Conservation (phyloP, 108 stramenopile genomes). For the Pseudonitzschia delicatissima region DNA sequence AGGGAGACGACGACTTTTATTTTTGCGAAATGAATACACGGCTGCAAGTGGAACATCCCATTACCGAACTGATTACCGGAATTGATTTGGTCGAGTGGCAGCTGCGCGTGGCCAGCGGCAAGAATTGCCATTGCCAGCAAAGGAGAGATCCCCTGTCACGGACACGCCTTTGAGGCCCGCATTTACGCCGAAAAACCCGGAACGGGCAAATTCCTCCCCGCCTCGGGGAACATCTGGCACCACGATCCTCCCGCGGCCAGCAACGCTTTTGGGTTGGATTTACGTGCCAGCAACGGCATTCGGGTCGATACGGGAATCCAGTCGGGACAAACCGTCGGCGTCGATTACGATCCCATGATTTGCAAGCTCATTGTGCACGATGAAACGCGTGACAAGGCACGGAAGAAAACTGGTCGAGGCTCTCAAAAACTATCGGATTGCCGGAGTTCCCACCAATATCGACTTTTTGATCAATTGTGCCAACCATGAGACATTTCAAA, state of each 20-base stretch:
- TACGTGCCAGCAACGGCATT: too few relatives aligned
- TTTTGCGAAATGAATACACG: conserved; percentile 99
- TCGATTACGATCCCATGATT: conserved; percentile 98
- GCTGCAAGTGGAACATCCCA: conserved; percentile 96
- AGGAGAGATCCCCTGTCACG: conserved; percentile 36
- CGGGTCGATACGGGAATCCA: conserved; percentile 92
- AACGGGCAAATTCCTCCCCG: conserved; percentile 84
- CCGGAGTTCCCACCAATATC: conserved; percentile 86
- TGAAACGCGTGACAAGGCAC: conserved; percentile 43
- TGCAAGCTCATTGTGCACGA: conserved; percentile 89
- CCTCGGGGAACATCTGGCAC: conserved; percentile 68
- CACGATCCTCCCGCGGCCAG: conserved; percentile 18
- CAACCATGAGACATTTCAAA: conserved; percentile 62
- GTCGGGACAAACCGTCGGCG: conserved; percentile 79
- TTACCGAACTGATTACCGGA: conserved; percentile 91
- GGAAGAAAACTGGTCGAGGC: conserved; percentile 54
- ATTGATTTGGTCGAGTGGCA: conserved; percentile 85
- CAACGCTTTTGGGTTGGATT: neutral
- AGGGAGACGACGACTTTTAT: conserved; percentile 87
- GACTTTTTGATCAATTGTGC: conserved; percentile 77
- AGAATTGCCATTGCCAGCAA: conserved; percentile 46
- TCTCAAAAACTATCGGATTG: conserved; percentile 69
- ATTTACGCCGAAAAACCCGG: conserved; percentile 97
- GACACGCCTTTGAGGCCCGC: conserved; percentile 87
- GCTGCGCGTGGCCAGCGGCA: conserved; percentile 63